These are phyloP conservation scores for Graphiopsis chlorocephala DNA, from an alignment of 2,329 filamentous ascomycete species.

Conservation along the genomic window DNA sequence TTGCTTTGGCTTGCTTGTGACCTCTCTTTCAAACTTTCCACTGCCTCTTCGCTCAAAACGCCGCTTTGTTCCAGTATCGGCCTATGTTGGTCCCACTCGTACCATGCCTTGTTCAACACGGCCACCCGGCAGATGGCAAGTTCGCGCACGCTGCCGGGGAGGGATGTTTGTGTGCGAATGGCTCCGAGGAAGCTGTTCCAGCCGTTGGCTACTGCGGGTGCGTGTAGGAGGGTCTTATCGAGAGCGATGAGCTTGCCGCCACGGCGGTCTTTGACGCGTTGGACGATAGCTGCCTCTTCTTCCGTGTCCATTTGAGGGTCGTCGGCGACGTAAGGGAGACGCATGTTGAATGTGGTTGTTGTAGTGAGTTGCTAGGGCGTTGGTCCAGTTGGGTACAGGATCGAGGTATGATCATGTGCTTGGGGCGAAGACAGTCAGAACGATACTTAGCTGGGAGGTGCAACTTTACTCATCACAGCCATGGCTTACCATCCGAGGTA, in stretches of 20 bases:
- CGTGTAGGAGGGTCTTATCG: slow-evolving; percentile 54
- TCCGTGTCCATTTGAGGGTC: slow-evolving; percentile 46
- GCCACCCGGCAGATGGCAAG: slow-evolving; percentile 79
- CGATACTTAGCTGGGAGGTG: neutral
- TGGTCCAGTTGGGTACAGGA: neutral
- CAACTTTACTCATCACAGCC: neutral
- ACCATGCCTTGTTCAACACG: slow-evolving; percentile 76
- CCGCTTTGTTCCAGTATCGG: slow-evolving; percentile 65
- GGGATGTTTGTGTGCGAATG: slow-evolving; percentile 53
- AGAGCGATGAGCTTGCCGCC: slow-evolving; percentile 52
- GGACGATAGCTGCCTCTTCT: slow-evolving; percentile 51
- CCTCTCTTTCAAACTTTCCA: slow-evolving; percentile 43
- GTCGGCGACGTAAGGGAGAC: slow-evolving; percentile 53
- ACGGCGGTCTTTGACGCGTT: slow-evolving; percentile 51
- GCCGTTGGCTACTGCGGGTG: slow-evolving; percentile 55
- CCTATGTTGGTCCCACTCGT: slow-evolving; percentile 79
- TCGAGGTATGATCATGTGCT: neutral
- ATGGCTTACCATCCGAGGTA: slow-evolving; percentile 5
- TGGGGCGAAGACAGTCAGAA: neutral
- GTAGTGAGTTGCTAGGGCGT: neutral
- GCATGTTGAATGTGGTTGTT: slow-evolving; percentile 42
- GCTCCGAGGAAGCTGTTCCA: slow-evolving; percentile 58
- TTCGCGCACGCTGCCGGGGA: slow-evolving; percentile 61
- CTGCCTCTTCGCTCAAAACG: slow-evolving; percentile 52
- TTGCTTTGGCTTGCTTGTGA: slow-evolving; percentile 17